Percentiles rank a stretch among this genome's conserved stretches.
Evolutionary conservation across 2,329 filamentous ascomycete genomes (phyloP).

Genomic region (Cladosporium colombiae): DNA sequence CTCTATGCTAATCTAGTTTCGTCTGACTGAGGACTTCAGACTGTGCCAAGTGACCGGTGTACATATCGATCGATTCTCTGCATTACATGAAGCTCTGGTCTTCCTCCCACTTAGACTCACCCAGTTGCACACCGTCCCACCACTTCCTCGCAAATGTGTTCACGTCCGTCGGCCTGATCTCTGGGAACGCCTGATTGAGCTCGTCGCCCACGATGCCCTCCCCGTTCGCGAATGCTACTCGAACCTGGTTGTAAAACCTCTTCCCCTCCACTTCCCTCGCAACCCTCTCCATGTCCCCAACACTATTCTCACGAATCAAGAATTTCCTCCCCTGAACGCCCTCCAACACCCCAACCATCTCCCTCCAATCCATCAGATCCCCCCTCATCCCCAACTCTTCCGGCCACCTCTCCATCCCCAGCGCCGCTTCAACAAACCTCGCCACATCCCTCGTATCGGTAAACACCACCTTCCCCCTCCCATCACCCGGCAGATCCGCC

Average conservation of each 20-base stretch:
- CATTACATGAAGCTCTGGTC: slow-evolving; percentile 22
- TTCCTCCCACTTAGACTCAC: slow-evolving; percentile 29
- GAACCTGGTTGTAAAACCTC: slow-evolving; percentile 35
- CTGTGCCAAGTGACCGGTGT: too few relatives aligned
- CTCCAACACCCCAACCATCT: slow-evolving; percentile 32
- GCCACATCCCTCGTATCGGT: slow-evolving; percentile 55
- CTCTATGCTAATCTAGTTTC: too few relatives aligned
- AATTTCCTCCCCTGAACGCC: slow-evolving; percentile 33
- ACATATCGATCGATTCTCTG: background rate
- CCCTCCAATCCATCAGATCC: slow-evolving; percentile 30
- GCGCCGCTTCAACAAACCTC: slow-evolving; percentile 45
- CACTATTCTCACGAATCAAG: slow-evolving; percentile 29
- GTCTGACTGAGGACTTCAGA: too few relatives aligned
- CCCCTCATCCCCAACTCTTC: slow-evolving; percentile 41
- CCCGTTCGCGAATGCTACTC: slow-evolving; percentile 28
- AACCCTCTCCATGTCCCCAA: slow-evolving; percentile 28
- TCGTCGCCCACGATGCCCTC: slow-evolving; percentile 30
- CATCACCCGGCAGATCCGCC: slow-evolving; percentile 53
- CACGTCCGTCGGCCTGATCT: slow-evolving; percentile 30
- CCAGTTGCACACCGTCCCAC: slow-evolving; percentile 33
- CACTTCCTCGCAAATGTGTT: slow-evolving; percentile 34
- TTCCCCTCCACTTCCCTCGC: slow-evolving; percentile 24
- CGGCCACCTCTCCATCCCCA: slow-evolving; percentile 43
- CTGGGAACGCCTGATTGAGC: slow-evolving; percentile 32
- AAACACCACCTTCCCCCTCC: slow-evolving; percentile 47